Evolutionary conservation across 2,329 filamentous ascomycete species (phyloP).

Genomic region (Pseudocercospora crystallina): DNA sequence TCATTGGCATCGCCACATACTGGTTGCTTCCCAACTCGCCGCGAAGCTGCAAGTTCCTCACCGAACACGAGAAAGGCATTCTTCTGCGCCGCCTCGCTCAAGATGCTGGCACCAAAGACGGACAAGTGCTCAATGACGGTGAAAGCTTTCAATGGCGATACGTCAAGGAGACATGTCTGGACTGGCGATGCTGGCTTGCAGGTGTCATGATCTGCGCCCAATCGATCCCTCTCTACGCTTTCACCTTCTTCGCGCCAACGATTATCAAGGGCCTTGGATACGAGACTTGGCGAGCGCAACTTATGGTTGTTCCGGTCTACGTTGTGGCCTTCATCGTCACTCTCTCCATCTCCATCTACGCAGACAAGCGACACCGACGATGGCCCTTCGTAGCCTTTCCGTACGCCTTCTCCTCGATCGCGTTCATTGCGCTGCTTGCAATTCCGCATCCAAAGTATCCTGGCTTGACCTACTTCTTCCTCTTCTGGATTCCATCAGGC

Average conservation of each 20-base stretch:
- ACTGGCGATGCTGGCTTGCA: constrained; percentile 49
- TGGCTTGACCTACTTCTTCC: constrained; percentile 52
- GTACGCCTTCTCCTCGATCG: constrained; percentile 23
- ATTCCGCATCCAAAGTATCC: constrained; percentile 32
- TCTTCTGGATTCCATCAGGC: constrained; percentile 56
- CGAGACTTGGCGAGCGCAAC: constrained; percentile 42
- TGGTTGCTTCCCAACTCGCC: constrained; percentile 62
- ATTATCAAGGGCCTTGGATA: constrained; percentile 52
- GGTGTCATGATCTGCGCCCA: constrained; percentile 33
- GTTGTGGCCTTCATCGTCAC: constrained; percentile 31
- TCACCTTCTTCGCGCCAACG: constrained; percentile 58
- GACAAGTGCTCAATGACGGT: constrained; percentile 41
- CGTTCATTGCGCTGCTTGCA: constrained; percentile 42
- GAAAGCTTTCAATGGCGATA: constrained; percentile 30
- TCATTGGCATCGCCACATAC: constrained; percentile 41
- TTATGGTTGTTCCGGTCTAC: constrained; percentile 48
- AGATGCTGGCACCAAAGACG: constrained; percentile 15
- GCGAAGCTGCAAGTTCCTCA: constrained; percentile 56
- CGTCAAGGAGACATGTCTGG: constrained; percentile 23
- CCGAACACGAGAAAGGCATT: constrained; percentile 40
- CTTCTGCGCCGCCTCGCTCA: constrained; percentile 42
- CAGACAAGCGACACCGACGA: constrained; percentile 22
- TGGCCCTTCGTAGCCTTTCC: constrained; percentile 21
- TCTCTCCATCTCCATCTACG: constrained; percentile 17
- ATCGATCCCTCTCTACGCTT: constrained; percentile 69